Conservation (phyloP, 2,329 filamentous ascomycete species). For the Lachnellula willkommii region DNA sequence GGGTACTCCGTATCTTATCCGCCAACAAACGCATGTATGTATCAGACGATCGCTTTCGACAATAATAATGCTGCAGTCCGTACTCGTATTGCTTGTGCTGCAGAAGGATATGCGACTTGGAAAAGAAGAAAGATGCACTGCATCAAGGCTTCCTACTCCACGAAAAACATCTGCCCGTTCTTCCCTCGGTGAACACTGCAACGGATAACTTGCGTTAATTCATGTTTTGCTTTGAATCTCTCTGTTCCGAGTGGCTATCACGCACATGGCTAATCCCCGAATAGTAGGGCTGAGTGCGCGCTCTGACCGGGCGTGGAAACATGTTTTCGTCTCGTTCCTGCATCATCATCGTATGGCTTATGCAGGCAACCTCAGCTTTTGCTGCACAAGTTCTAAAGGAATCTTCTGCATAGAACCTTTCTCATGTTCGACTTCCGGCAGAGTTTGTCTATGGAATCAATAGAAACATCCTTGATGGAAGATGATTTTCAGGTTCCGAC, state of each 20-base stretch:
- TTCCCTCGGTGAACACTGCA: background rate
- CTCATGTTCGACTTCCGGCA: background rate
- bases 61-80: background rate
- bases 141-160: background rate
- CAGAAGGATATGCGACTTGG: background rate
- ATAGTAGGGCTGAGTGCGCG: constrained; percentile 1
- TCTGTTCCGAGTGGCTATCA: background rate
- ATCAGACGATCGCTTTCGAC: constrained; percentile 1
- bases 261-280: background rate
- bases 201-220: constrained; percentile 1
- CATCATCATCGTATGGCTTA: constrained; percentile 3
- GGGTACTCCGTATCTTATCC: background rate
- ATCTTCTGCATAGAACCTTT: background rate
- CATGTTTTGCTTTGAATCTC: background rate
- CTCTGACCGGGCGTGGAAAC: constrained; percentile 12
- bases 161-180: background rate
- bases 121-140: background rate
- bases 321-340: constrained; percentile 8
- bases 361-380: background rate
- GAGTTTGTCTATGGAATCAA: background rate
- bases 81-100: background rate
- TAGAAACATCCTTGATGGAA: background rate
- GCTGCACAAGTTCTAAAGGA: background rate
- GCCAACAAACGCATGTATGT: background rate
- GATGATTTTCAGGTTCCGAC: background rate